These are phyloP conservation scores for Trifolium fragiferum DNA, from an alignment of 306 rosid genomes.

Conservation along the genomic window DNA sequence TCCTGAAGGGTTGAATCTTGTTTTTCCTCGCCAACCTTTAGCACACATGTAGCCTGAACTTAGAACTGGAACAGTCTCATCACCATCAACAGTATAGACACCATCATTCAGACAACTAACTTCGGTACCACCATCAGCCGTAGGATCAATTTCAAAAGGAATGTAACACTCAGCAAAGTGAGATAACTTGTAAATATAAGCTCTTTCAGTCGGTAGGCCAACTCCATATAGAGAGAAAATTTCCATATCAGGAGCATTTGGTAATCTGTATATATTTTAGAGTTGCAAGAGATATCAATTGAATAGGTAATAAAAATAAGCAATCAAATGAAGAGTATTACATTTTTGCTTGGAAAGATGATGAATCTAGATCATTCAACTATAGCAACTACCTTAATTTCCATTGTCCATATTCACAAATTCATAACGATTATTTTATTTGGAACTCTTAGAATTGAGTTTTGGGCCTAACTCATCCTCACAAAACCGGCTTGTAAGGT, in stretches of 20 bases:
- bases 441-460: too few species aligned
- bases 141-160: constrained; percentile 75
- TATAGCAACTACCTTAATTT: not conserved
- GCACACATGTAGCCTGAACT: constrained; percentile 93
- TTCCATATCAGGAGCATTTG: constrained; percentile 91
- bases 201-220: constrained; percentile 85
- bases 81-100: constrained; percentile 77
- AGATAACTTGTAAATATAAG: constrained; percentile 73
- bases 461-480: too few species aligned
- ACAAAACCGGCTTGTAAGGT: too few species aligned
- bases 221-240: constrained; percentile 84
- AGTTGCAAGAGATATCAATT: constrained; percentile 19
- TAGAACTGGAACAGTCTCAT: constrained; percentile 84
- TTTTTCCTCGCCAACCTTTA: constrained; percentile 83
- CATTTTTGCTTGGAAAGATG: not conserved
- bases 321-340: constrained; percentile 1
- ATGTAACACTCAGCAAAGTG: constrained; percentile 71
- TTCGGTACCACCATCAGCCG: constrained; percentile 59
- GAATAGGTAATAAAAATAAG: not conserved
- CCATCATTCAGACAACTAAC: constrained; percentile 70
- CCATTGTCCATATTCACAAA: not conserved
- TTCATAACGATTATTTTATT: not conserved
- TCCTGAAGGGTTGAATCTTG: constrained; percentile 80
- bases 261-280: constrained; percentile 60
- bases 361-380: not conserved